Conservation (phyloP, 441 rosid species). For the Flueggea neowawraea region DNA sequence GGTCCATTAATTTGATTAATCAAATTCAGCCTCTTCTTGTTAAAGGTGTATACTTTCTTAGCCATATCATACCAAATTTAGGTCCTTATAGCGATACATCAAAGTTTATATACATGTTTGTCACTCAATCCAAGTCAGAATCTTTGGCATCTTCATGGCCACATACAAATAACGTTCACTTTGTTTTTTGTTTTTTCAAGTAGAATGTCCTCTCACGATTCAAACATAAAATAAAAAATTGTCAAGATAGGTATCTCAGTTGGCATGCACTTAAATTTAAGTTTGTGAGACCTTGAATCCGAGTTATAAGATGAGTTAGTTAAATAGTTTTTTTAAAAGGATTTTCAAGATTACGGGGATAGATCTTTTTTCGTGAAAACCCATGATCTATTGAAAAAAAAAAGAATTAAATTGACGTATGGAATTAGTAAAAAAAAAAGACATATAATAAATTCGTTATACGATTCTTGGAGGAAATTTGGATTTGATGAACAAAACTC, state of each 20-base stretch:
- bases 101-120: neutral
- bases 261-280: too few relatives aligned
- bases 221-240: neutral
- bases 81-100: neutral
- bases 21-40: neutral
- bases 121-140: neutral
- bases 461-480: too few relatives aligned
- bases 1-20: slow-evolving; percentile 8
- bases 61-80: slow-evolving; percentile 2
- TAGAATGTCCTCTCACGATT: neutral
- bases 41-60: neutral
- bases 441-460: too few relatives aligned
- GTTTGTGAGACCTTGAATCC: too few relatives aligned
- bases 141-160: neutral
- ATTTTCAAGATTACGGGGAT: too few relatives aligned
- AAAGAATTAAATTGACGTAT: too few relatives aligned
- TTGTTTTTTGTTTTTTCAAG: neutral
- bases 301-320: too few relatives aligned
- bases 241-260: too few relatives aligned
- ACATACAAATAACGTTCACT: neutral
- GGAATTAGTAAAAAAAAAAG: too few relatives aligned
- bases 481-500: neutral
- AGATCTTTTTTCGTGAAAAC: too few relatives aligned
- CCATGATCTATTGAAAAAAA: too few relatives aligned
- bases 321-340: too few relatives aligned